Base-by-base conservation (phyloP, 2,329 filamentous ascomycete genomes). In the Coniochaeta sp. region DNA sequence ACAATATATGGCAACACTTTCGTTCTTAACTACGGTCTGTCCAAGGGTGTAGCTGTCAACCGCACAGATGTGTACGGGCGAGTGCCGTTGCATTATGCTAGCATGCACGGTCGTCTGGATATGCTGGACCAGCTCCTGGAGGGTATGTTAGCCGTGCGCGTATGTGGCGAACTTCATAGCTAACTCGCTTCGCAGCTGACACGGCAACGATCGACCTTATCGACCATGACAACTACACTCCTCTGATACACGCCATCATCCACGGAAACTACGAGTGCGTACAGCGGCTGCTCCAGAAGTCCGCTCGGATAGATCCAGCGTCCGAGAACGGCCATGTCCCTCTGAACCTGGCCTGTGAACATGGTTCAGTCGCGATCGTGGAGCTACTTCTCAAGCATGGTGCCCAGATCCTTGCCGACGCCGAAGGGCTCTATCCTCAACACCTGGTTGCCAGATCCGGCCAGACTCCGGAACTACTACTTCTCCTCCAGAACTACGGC, bases 141-240 rank as follows among this genome's bases (percentile, higher is more conserved):
- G 56, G 82, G 82, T 83, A 70, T 61, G 68, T 58, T 45, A 7
- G 20, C 12, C 16, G 16, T 10, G 18, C 20, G 10, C n/a, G n/a
- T n/a, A n/a, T n/a, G 22, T 31, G 3, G 8, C 14, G 6, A 20
- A 28, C 26, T 5, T 20, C n/a, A 5, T 4, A 42, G n/a, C 38
- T 26, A 3, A 10, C 14, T 4, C n/a, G n/a, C n/a, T n/a, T n/a
- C n/a, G n/a, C n/a, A 83, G 81, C 81, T 22, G 84, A 87, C 46
- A 81, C 83, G 4, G 75, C 82, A 18, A 96, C 90, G 0, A 87
- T 97, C 55, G 85, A 97, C 64, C 75, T 87, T 35, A 91, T 91
- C 64, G 94, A 99, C 63, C 89, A 97, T 64, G 92, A 99, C 71
- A 96, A 96, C 68, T 99, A 96, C 67, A 97, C 92, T 0, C 91